These are phyloP conservation scores for Naganishia vaughanmartiniae DNA, from an alignment of 768 basidiomycete genomes.

Conservation along the genomic window DNA sequence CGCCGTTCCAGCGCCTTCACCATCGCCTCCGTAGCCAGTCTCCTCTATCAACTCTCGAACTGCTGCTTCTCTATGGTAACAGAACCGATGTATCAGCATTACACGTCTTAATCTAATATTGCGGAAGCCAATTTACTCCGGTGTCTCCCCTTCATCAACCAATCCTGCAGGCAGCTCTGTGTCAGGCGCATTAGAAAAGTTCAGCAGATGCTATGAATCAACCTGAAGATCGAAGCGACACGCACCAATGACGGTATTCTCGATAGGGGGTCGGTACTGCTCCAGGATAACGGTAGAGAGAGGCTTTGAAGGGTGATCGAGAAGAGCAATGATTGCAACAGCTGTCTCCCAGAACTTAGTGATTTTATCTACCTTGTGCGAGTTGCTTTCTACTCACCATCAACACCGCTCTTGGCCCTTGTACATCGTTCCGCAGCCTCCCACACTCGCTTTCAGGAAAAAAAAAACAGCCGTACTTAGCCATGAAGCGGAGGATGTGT, in stretches of 20 bases:
- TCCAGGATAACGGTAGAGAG: constrained; percentile 76
- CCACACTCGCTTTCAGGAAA: constrained; percentile 66
- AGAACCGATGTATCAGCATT: background rate
- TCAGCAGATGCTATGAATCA: background rate
- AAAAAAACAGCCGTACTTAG: background rate
- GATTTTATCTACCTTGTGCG: background rate
- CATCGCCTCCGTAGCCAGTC: constrained; percentile 64
- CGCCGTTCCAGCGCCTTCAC: constrained; percentile 52
- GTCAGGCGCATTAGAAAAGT: background rate
- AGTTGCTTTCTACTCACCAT: constrained; percentile 58
- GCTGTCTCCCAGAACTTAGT: constrained; percentile 55
- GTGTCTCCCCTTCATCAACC: constrained; percentile 78
- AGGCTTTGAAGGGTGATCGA: constrained; percentile 61
- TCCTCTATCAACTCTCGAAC: constrained; percentile 89
- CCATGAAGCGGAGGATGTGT: constrained; percentile 4
- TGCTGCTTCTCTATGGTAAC: constrained; percentile 57
- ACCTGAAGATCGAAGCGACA: background rate
- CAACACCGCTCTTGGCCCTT: constrained; percentile 70
- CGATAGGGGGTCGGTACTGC: constrained; percentile 86
- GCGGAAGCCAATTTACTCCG: constrained; percentile 56
- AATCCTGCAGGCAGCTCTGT: constrained; percentile 60
- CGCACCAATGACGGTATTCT: constrained; percentile 69
- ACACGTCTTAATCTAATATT: background rate
- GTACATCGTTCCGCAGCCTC: constrained; percentile 83
- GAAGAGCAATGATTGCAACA: constrained; percentile 77